Conservation (phyloP, 2,329 filamentous ascomycete genomes). For the Beauveria sp. region DNA sequence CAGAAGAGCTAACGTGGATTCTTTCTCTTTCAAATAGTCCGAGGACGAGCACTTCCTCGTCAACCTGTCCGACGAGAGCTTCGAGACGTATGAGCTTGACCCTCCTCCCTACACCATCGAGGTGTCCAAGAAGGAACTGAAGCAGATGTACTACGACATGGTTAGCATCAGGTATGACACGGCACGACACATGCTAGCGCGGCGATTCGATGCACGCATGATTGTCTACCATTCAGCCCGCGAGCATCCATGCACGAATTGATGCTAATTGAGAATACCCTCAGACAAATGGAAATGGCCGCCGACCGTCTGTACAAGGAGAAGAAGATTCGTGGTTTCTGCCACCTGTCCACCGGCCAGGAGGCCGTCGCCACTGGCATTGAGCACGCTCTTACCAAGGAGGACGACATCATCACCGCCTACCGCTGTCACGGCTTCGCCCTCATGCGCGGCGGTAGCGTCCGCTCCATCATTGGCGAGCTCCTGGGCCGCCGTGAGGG, state of each 20-base stretch:
- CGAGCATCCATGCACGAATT: not conserved
- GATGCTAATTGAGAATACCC: constrained; percentile 21
- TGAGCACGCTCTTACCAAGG: constrained; percentile 85
- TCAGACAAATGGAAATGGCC: constrained; percentile 98
- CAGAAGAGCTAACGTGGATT: not conserved
- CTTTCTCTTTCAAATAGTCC: constrained; percentile 46
- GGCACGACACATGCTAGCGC: not conserved
- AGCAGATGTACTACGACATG: constrained; percentile 99
- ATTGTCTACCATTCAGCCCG: no score
- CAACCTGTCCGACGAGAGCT: constrained; percentile 93
- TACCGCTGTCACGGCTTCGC: constrained; percentile 99
- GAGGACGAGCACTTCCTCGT: constrained; percentile 91
- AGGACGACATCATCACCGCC: constrained; percentile 92
- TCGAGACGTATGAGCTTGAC: constrained; percentile 98
- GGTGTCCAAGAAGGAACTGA: constrained; percentile 95
- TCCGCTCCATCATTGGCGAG: constrained; percentile 92
- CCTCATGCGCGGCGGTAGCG: constrained; percentile 84
- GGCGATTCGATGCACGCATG: not conserved
- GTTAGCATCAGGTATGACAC: constrained; percentile 73
- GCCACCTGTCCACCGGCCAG: constrained; percentile 94
- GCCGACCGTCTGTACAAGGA: constrained; percentile 99
- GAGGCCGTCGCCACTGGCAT: constrained; percentile 97
- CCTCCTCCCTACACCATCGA: constrained; percentile 87
- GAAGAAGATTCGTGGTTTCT: constrained; percentile 99
- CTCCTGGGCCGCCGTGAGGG: constrained; percentile 90